phyloP scores from a whole-genome alignment of 345 rosid genomes.

The Mercurialis annua region DNA sequence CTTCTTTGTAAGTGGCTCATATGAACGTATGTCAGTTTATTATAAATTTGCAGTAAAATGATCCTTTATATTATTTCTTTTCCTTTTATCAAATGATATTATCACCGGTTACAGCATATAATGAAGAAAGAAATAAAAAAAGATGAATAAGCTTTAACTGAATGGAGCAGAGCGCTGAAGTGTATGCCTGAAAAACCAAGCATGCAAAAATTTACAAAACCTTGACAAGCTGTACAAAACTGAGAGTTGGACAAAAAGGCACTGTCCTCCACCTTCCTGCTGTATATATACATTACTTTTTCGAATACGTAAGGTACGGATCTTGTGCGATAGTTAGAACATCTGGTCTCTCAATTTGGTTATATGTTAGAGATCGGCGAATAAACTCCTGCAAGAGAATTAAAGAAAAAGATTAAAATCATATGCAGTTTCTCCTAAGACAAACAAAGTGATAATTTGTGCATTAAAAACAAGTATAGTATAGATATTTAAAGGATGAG shows the following conservation, averaged over 20 bases:
- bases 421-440: background rate
- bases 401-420: background rate
- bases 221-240: slow-evolving; percentile 52
- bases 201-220: slow-evolving; percentile 19
- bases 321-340: slow-evolving; percentile 84
- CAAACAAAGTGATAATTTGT: background rate
- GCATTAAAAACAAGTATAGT: too few relatives aligned
- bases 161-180: background rate
- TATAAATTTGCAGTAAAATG: too few relatives aligned
- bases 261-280: slow-evolving; percentile 22
- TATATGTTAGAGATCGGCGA: slow-evolving; percentile 84
- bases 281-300: slow-evolving; percentile 44
- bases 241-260: slow-evolving; percentile 17
- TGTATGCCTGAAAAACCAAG: slow-evolving; percentile 4
- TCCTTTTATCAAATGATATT: background rate
- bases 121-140: background rate
- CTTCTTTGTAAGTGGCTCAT: too few relatives aligned
- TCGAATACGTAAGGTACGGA: slow-evolving; percentile 70
- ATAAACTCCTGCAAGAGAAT: slow-evolving; percentile 69
- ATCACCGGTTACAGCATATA: background rate
- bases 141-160: background rate
- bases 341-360: slow-evolving; percentile 86
- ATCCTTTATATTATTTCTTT: too few relatives aligned
- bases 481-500: too few relatives aligned
- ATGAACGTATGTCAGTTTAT: too few relatives aligned